These are phyloP conservation scores for Xylogone sp. DNA, from an alignment of 2,329 filamentous ascomycete species.

Conservation along the genomic window DNA sequence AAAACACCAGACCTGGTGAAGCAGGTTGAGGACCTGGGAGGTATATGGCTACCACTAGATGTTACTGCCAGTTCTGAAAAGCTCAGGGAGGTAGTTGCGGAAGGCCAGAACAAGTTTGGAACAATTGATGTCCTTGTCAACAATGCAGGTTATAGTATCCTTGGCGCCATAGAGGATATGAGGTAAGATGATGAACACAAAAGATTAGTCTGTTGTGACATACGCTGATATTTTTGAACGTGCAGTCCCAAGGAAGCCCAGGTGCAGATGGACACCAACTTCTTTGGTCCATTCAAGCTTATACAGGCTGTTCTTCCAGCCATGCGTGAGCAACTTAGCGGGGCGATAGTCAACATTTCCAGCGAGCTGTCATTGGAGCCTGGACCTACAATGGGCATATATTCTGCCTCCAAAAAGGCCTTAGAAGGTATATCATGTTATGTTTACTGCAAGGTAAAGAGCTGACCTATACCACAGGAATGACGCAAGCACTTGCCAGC, in stretches of 20 bases:
- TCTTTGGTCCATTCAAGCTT: no score
- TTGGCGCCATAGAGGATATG: no score
- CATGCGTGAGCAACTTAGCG: no score
- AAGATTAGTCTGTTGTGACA: no score
- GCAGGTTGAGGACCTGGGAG: slow-evolving; percentile 20
- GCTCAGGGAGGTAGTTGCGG: slow-evolving; percentile 2
- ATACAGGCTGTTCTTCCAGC: no score
- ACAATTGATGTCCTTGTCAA: slow-evolving; percentile 21
- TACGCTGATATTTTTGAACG: no score
- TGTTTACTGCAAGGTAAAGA: slow-evolving; percentile 9
- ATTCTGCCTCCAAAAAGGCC: slow-evolving; percentile 37
- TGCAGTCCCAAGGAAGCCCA: no score
- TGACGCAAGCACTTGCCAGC: slow-evolving; percentile 29
- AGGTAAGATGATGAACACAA: no score
- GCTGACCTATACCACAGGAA: slow-evolving; percentile 20
- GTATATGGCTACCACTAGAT: slow-evolving; percentile 23
- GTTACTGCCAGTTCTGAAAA: slow-evolving; percentile 1
- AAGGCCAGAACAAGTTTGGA: slow-evolving; percentile 37
- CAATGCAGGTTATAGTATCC: slow-evolving; percentile 20
- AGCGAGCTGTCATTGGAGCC: no score
- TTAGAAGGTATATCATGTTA: slow-evolving; percentile 36
- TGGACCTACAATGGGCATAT: slow-evolving; percentile 34
- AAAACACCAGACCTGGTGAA: slow-evolving; percentile 19
- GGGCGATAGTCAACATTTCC: no score
- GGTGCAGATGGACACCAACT: no score